Evolutionary conservation across 2,329 filamentous ascomycete species (phyloP).

Genomic region (Sporothrix phasma): DNA sequence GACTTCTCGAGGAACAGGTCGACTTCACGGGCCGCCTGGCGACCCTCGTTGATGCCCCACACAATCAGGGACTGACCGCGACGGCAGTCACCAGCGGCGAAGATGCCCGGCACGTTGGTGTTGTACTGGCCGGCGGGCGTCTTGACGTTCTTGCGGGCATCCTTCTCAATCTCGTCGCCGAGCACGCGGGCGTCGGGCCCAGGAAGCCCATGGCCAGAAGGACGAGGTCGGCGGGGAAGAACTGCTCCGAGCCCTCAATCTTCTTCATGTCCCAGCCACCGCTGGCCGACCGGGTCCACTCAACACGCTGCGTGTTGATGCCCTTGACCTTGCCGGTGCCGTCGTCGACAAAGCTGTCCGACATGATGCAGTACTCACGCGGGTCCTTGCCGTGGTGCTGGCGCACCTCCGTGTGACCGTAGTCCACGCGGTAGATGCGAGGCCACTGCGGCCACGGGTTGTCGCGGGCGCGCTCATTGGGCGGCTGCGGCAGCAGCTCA

Average conservation of each 20-base stretch:
- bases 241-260: conserved; percentile 82
- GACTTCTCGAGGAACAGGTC: conserved; percentile 60
- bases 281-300: conserved; percentile 83
- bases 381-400: conserved; percentile 94
- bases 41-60: conserved; percentile 91
- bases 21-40: conserved; percentile 84
- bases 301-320: conserved; percentile 90
- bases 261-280: conserved; percentile 99
- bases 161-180: conserved; percentile 81
- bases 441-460: conserved; percentile 99
- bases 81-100: conserved; percentile 90
- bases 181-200: conserved; percentile 80
- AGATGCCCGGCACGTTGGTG: conserved; percentile 81
- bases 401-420: conserved; percentile 90
- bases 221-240: conserved; percentile 92
- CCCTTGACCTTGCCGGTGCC: conserved; percentile 82
- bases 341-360: conserved; percentile 88
- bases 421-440: conserved; percentile 95
- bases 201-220: conserved; percentile 96
- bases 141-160: conserved; percentile 92
- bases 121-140: conserved; percentile 77
- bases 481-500: conserved; percentile 86
- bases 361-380: conserved; percentile 97
- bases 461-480: conserved; percentile 78
- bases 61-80: conserved; percentile 48